Evolutionary conservation across 805 yeast species (phyloP), one percentile per base, ranked within the genome.

Genomic region (Dipodascopsis tothii): DNA sequence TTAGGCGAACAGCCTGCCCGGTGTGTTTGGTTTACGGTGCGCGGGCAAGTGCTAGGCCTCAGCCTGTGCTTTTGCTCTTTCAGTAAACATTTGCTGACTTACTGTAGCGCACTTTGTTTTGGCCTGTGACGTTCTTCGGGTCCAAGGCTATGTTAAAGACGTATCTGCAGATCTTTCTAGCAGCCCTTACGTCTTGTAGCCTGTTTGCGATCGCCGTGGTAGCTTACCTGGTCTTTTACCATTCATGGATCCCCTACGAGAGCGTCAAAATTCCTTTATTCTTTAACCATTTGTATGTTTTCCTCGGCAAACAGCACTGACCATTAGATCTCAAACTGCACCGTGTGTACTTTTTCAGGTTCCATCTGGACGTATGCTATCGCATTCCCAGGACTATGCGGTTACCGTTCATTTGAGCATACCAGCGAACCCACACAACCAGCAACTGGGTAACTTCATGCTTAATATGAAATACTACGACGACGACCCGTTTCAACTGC

Each of bases 371-470:
- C 17, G 17, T 7, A 16, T 33, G 1, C 40, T 47, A 21, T 35
- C 37, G 30, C 21, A 45, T 11, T n/a, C 35, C 20, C 40, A 25
- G 30, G 56, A 54, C 33, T 65, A 63, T 43, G 44, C 49, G 19
- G 48, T 65, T 11, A 41, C 43, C 2, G 51, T 65, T 7, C 46
- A 41, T 21, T 52, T 65, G 19, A 48, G 43, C 21, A 45, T 63
- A 36, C 69, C 68, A 4, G 54, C 64, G 17, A 48, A 51, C n/a
- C 46, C 44, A 3, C 45, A 46, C 38, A 65, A 65, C 44, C 46
- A 44, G 27, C 49, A 52, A 4, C 30, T 56, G 11, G 66, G 67
- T 22, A 65, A 63, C 46, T 64, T 65, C 47, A 53, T 57, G 56
- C 54, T 61, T 22, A 28, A 51, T 5, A 46, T 55, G 17, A 38